phyloP scores from a whole-genome alignment of 331 rosid species.

The Arachis monticola region DNA sequence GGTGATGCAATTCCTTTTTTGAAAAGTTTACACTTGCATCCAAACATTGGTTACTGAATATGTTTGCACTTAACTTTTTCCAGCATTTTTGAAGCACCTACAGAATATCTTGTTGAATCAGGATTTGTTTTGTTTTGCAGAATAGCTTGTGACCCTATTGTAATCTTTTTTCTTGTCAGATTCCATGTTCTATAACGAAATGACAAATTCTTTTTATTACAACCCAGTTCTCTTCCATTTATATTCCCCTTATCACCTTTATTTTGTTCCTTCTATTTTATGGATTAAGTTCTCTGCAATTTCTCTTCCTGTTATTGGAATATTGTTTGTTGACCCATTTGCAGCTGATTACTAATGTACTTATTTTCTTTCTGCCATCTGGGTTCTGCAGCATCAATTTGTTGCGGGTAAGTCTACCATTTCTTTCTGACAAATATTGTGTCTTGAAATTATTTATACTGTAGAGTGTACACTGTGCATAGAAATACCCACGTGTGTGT shows the following conservation, averaged over 20 bases:
- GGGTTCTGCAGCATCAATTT: constrained; percentile 86
- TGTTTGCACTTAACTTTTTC: not conserved
- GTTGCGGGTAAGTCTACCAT: constrained; percentile 84
- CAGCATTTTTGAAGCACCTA: constrained; percentile 29
- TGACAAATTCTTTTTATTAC: not conserved
- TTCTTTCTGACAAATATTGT: constrained; percentile 27
- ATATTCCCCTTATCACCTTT: constrained; percentile 8
- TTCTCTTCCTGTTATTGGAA: constrained; percentile 51
- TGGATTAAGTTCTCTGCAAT: constrained; percentile 45
- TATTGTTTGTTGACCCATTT: constrained; percentile 41
- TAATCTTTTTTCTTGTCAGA: constrained; percentile 6
- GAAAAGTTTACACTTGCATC: constrained; percentile 8
- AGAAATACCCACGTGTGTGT: not conserved
- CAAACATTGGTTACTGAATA: not conserved
- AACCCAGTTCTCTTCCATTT: not conserved
- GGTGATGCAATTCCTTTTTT: not conserved
- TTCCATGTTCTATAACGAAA: not conserved
- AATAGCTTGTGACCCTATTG: not conserved
- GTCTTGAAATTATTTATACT: constrained; percentile 5
- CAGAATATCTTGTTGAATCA: not conserved
- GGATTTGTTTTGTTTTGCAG: not conserved
- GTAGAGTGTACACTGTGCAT: not conserved
- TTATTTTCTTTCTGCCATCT: constrained; percentile 54
- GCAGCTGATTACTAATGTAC: constrained; percentile 51
- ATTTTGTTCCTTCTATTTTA: constrained; percentile 2